Conservation (phyloP, 2,329 filamentous ascomycete species). For the Calcarisporium arbuscula region DNA sequence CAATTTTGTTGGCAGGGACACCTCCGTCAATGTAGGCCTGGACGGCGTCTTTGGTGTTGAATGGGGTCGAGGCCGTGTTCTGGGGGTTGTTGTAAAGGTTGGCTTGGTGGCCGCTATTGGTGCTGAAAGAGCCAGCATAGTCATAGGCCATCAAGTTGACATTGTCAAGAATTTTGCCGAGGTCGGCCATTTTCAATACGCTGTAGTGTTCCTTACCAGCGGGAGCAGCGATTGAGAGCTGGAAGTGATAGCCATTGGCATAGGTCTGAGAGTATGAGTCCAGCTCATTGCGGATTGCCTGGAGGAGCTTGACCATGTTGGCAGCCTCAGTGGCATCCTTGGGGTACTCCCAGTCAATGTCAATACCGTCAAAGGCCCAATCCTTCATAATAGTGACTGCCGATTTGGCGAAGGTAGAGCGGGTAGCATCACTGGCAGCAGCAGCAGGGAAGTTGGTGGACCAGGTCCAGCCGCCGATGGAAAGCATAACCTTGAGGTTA, state of each 20-base stretch:
- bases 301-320: conserved; percentile 39
- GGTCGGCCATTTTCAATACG: conserved; percentile 38
- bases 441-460: conserved; percentile 67
- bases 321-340: conserved; percentile 30
- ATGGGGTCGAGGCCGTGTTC: conserved; percentile 58
- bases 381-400: conserved; percentile 67
- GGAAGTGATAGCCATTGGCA: conserved; percentile 43
- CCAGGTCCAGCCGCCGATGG: conserved; percentile 83
- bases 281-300: conserved; percentile 38
- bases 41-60: conserved; percentile 60
- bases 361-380: conserved; percentile 54
- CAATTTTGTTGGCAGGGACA: conserved; percentile 59
- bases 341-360: conserved; percentile 35
- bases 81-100: conserved; percentile 56
- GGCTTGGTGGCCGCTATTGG: conserved; percentile 58
- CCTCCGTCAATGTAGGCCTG: conserved; percentile 57
- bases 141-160: conserved; percentile 74
- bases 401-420: conserved; percentile 61
- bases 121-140: conserved; percentile 67
- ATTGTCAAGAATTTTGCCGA: conserved; percentile 46
- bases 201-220: conserved; percentile 44
- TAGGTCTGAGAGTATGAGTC: conserved; percentile 40
- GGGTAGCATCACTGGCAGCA: conserved; percentile 54
- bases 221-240: conserved; percentile 47
- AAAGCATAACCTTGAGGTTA: conserved; percentile 70